Base-by-base conservation (phyloP, 495 filamentous ascomycete genomes). In the Neurospora discreta region DNA sequence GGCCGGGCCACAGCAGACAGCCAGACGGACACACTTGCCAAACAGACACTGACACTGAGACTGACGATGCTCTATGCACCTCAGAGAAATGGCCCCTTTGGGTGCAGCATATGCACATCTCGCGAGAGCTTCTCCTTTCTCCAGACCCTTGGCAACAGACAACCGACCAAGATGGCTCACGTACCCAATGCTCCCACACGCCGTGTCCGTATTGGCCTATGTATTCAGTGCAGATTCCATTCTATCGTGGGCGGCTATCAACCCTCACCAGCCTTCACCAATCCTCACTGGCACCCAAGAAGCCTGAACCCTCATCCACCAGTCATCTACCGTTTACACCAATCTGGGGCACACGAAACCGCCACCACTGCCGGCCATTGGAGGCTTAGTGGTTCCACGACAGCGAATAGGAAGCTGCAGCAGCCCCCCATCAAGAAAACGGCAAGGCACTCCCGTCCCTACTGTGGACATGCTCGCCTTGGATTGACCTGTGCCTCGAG, bases 401-500 rank as follows among this genome's bases (percentile, higher is more conserved):
- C 71, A 75, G 74, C 81, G 77, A 83, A 83, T 83, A 74, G 75
- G 71, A 76, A 58, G 30, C 33, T 76, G 70, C 40, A 76, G 33
- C 39, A 67, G 73, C 75, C 71, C 72, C 68, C 77, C 78, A 78
- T 81, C 33, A 5, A 36, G 68, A 73, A 77, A 73, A 75, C 77
- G 79, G 79, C 80, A 83, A 82, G 81, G 82, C 79, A 83, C 79
- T 80, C 78, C 81, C 80, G 81, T 76, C 73, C 58, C 68, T 71
- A 33, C 39, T 33, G 10, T 60, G 46, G 40, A n/a, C 23, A 38
- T 73, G 58, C 68, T 75, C 71, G 74, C 68, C 74, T 72, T 70
- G 71, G 70, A 43, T 71, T 60, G 40, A 69, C 26, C 13, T 30
- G 52, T 60, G 52, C 7, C 52, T 60, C 52, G 15, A 60, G 52